Conservation (phyloP, 225 moss, liverwort and hornwort species). For the Thuidium tamariscinum region DNA sequence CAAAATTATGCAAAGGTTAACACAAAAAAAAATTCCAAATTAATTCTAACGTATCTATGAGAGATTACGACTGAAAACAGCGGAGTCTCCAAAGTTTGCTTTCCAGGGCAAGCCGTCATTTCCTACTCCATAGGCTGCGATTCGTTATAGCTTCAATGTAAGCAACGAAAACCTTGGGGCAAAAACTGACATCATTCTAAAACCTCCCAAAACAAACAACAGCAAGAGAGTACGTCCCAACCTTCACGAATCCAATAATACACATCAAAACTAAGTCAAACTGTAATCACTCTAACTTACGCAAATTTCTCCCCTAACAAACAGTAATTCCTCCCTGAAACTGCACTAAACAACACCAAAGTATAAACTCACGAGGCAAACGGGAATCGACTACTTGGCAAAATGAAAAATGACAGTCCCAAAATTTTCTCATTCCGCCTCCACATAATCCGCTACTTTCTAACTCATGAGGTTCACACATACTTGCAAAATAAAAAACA, state of each 20-base stretch:
- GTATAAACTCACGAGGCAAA: background rate
- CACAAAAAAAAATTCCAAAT: no score
- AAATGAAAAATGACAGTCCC: no score
- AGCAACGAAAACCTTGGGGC: background rate
- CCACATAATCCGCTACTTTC: no score
- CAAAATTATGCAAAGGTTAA: no score
- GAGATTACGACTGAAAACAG: background rate
- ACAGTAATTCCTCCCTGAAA: background rate
- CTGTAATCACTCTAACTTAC: background rate
- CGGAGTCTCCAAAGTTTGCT: background rate
- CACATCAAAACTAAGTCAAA: background rate
- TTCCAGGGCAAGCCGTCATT: background rate
- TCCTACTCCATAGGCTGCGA: background rate
- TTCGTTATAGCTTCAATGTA: background rate
- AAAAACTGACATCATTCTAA: background rate
- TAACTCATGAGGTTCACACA: no score
- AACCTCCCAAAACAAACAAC: background rate
- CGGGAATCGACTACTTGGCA: no score
- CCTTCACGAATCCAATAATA: background rate
- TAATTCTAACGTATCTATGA: no score
- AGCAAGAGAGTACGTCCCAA: background rate
- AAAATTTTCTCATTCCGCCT: no score
- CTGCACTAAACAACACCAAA: background rate
- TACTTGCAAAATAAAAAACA: no score
- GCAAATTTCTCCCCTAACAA: no score